Conservation (phyloP, 2,329 filamentous ascomycete genomes). For the Ilyonectria mors-panacis region DNA sequence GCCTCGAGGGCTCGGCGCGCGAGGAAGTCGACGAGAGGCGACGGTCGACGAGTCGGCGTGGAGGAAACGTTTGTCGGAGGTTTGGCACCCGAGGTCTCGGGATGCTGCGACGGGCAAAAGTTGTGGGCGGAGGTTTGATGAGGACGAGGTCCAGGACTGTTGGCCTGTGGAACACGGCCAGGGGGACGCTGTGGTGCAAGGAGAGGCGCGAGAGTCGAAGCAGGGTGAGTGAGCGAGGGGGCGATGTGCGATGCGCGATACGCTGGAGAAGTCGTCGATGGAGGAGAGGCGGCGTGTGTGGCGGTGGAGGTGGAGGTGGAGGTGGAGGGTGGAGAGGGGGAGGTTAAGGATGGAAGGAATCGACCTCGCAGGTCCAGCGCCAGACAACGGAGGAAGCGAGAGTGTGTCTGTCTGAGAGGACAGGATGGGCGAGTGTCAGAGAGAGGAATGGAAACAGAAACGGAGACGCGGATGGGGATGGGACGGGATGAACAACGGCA, state of each 20-base stretch:
- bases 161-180: constrained; percentile 39
- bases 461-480: constrained; percentile 43
- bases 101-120: constrained; percentile 34
- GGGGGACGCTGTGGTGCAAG: constrained; percentile 41
- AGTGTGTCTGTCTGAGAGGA: constrained; percentile 28
- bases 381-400: constrained; percentile 37
- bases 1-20: constrained; percentile 30
- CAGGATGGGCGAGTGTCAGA: constrained; percentile 20
- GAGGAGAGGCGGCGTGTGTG: constrained; percentile 26
- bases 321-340: constrained; percentile 12
- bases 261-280: constrained; percentile 26
- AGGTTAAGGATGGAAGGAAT: constrained; percentile 33
- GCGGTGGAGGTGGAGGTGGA: constrained; percentile 28
- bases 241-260: constrained; percentile 32
- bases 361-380: constrained; percentile 29
- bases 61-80: constrained; percentile 33
- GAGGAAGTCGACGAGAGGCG: constrained; percentile 30
- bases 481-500: constrained; percentile 42
- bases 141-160: constrained; percentile 44
- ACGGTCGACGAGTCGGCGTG: constrained; percentile 28
- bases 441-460: constrained; percentile 43
- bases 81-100: constrained; percentile 41
- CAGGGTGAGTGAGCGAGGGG: constrained; percentile 25
- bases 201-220: constrained; percentile 37
- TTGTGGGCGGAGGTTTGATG: constrained; percentile 47